Evolutionary conservation across 129 eudicot genomes (phyloP).

Genomic region (Helianthus tuberosus): DNA sequence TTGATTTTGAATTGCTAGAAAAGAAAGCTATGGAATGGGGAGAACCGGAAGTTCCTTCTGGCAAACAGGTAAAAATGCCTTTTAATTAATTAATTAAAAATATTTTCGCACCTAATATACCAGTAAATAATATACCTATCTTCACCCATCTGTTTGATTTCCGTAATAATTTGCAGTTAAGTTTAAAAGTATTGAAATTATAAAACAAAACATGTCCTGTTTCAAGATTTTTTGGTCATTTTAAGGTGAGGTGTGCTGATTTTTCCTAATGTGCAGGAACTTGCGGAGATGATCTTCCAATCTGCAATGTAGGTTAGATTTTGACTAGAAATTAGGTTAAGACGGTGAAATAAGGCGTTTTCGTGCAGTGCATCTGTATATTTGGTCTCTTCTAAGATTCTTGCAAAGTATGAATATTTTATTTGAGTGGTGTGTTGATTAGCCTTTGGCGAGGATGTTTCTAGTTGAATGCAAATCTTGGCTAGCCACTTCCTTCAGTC

Average conservation of each 20-base stretch:
- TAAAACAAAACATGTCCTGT: not conserved
- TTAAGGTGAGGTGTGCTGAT: not conserved
- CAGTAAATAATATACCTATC: not conserved
- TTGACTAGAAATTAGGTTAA: conserved; percentile 22
- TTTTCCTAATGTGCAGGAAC: conserved; percentile 62
- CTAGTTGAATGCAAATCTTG: not conserved
- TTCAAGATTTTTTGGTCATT: not conserved
- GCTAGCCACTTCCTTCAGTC: not conserved
- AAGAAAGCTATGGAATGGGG: conserved; percentile 92
- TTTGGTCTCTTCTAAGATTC: conserved; percentile 18
- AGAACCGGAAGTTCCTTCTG: conserved; percentile 91
- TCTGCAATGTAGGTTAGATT: conserved; percentile 59
- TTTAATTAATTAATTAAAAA: not conserved
- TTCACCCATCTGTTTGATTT: not conserved
- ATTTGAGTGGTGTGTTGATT: not conserved
- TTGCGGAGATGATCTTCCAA: conserved; percentile 96
- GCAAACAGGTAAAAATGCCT: conserved; percentile 65
- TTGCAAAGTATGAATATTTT: conserved; percentile 11
- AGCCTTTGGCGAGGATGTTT: not conserved
- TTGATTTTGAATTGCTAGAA: conserved; percentile 85
- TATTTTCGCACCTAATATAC: not conserved
- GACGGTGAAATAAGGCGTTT: conserved; percentile 14
- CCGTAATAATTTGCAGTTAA: not conserved
- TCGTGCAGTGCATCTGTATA: conserved; percentile 15
- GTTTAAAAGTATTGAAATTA: not conserved